Evolutionary conservation across 306 rosid species (phyloP), one percentile per base, ranked within the genome.

Genomic region (Dryas octopetala): DNA sequence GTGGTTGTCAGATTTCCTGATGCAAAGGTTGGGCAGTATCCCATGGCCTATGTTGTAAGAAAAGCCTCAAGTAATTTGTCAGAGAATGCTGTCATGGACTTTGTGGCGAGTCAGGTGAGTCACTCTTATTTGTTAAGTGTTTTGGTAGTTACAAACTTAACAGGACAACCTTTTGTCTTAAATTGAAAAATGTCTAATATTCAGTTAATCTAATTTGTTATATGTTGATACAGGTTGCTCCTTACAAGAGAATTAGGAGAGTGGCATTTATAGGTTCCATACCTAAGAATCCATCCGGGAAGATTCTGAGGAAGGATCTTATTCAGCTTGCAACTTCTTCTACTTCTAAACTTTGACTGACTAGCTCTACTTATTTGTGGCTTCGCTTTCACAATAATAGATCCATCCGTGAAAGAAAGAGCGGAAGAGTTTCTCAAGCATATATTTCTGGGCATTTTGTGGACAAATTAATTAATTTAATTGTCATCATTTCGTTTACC

Each of bases 281-380:
- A 74, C 98, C 97, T 38, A 95, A 91, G 84, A 95, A 90, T 79
- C 86, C 96, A 4, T 89, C 97, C 1, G 98, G 98, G 40, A 95
- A 95, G 87, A 95, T 95, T 73, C 90, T 95, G n/a, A 84, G 98
- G 79, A 95, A 91, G 86, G 98, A 95, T 87, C 97, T 95, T 62
- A 83, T 95, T 64, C 81, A 85, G 79, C 96, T 91, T 0, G 91
- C 97, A 26, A 85, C 97, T 41, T 87, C 94, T 1, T 90, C 96
- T 16, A 81, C 97, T 50, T 91, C 95, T 38, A 91, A 88, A 76
- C 95, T 90, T 14, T 91, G 80, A 86, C 62, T 16, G 52, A 23
- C 2, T 32, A 32, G 38, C 38, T 32, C 38, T 32, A 32, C 3
- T 32, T 32, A 32, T 32, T 32, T 32, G 38, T 32, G 38, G 38